Base-by-base conservation (phyloP, 345 rosid species). In the Aquilaria yunnanensis region DNA sequence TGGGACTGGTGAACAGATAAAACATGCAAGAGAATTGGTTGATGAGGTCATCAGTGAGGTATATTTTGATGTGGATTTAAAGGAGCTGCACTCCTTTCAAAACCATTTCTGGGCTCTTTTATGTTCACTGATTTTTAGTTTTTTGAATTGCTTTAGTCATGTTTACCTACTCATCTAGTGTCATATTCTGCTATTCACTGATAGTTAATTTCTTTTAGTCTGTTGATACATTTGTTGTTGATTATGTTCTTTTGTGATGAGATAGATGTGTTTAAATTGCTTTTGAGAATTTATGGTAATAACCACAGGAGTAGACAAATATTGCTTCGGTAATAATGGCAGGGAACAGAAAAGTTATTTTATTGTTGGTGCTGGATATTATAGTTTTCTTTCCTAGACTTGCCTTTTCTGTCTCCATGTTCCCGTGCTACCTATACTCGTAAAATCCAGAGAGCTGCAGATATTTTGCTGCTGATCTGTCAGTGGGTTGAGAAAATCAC, bases 31-130 rank as follows among this genome's bases (percentile, higher is more conserved):
- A 76, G 89, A 81, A 61, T 80, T 95, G 87, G 85, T 95, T 74
- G 78, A 77, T 74, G 99, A 95, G 77, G 96, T 87, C 65, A 89
- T 75, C 74, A 95, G 96, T 71, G 98, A 95, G 99, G 99, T 95
- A 95, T 84, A 74, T 69, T 66, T 70, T 67, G 70, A 45, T 71
- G 74, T 75, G 62, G 60, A 56, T 66, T 62, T 32, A 63, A 55
- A 33, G 51, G 43, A 37, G 29, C 10, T 50, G 57, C 30, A 43
- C 56, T 48, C 49, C 62, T 2, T 11, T 23, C 50, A 37, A 34
- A 57, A 33, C 6, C 23, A 16, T 33, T 49, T 9, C 37, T 31
- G 13, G 45, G 11, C 13, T 56, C 14, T 49, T 32, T 49, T 49
- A 34, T 14, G 10, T 57, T 12, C 12, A 50, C 51, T 9, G 1